A percentile compares a stretch with the other conserved stretches of the same genome.
These are phyloP conservation scores for Arthrobotrys iridis DNA, from an alignment of 2,329 filamentous ascomycete genomes.

Conservation along the genomic window DNA sequence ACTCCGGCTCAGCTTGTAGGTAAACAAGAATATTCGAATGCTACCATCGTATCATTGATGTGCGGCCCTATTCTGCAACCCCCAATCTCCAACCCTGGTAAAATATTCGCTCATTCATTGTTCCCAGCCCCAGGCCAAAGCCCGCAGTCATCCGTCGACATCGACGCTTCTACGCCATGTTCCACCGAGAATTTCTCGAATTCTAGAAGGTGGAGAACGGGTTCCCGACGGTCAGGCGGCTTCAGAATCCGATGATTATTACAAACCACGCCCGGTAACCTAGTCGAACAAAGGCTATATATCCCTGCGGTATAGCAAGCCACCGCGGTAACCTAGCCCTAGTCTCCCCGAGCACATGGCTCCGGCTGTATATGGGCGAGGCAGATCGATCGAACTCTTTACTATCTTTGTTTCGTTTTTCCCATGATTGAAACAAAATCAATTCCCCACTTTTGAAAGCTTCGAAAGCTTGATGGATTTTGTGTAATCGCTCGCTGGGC, in stretches of 20 bases:
- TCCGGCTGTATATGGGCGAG: background rate
- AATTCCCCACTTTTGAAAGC: conserved; percentile 1
- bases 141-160: background rate
- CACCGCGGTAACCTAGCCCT: background rate
- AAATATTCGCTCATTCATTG: background rate
- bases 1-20: too few relatives aligned
- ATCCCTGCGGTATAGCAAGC: conserved; percentile 4
- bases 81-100: too few relatives aligned
- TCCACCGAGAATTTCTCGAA: background rate
- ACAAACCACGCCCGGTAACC: background rate
- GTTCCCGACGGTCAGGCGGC: conserved; percentile 34
- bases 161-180: background rate
- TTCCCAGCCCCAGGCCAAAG: background rate
- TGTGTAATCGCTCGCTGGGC: background rate
- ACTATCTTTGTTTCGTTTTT: background rate
- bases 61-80: too few relatives aligned
- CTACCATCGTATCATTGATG: too few relatives aligned
- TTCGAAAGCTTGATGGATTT: conserved; percentile 12
- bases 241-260: conserved; percentile 10
- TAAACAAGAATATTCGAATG: too few relatives aligned
- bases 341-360: conserved; percentile 21
- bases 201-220: background rate
- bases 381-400: conserved; percentile 18
- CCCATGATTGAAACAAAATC: background rate
- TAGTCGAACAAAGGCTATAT: background rate